These are phyloP conservation scores for Penicillium sp. DNA, from an alignment of 2,329 filamentous ascomycete species.

Conservation along the genomic window DNA sequence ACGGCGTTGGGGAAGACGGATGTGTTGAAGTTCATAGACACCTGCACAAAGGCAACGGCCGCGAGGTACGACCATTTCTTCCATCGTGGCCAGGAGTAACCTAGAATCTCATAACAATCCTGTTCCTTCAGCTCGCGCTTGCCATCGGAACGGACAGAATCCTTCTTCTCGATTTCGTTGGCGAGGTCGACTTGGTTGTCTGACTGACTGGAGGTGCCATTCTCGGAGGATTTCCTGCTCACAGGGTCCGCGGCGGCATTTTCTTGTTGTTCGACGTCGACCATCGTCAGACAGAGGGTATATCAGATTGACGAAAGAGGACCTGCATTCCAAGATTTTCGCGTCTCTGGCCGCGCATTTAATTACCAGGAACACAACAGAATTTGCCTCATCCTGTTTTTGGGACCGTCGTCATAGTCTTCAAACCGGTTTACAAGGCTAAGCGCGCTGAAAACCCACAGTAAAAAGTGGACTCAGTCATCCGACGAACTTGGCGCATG, in stretches of 20 bases:
- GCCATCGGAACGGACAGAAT: slow-evolving; percentile 14
- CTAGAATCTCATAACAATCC: slow-evolving; percentile 63
- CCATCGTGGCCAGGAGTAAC: slow-evolving; percentile 54
- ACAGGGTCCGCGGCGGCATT: neutral
- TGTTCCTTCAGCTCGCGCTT: slow-evolving; percentile 47
- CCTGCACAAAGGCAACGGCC: slow-evolving; percentile 52
- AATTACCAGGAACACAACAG: neutral
- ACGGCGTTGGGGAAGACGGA: slow-evolving; percentile 67
- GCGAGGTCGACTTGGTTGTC: neutral
- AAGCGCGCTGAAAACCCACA: neutral
- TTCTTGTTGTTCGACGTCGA: neutral
- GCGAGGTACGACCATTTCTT: slow-evolving; percentile 17
- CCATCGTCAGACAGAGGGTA: neutral
- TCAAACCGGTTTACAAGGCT: slow-evolving; percentile 5
- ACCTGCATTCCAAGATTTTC: neutral
- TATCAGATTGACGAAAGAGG: neutral
- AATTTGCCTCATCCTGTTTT: neutral
- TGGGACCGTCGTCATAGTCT: slow-evolving; percentile 1
- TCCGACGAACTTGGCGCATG: neutral
- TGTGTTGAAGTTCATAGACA: slow-evolving; percentile 74
- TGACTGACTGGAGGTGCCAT: neutral
- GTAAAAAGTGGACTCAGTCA: neutral
- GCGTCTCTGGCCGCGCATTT: neutral
- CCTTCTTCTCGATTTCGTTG: neutral
- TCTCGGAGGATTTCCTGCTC: neutral